These are phyloP conservation scores for Lactarius vividus DNA, from an alignment of 768 basidiomycete species.

Conservation along the genomic window DNA sequence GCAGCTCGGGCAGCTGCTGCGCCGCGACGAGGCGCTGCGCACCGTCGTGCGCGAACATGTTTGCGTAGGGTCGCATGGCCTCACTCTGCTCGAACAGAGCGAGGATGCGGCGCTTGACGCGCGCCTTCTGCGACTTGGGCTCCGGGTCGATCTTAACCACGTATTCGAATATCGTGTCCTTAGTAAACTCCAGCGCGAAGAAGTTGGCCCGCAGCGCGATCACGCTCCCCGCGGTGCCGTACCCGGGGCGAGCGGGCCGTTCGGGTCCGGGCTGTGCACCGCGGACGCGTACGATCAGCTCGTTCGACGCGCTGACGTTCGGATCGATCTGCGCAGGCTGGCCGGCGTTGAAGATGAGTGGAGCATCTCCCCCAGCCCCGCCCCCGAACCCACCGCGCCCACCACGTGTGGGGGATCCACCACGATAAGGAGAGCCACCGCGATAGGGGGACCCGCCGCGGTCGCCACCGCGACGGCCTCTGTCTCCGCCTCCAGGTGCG, in stretches of 20 bases:
- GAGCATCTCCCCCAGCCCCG: slow-evolving; percentile 24
- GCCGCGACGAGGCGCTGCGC: slow-evolving; percentile 44
- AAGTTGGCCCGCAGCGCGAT: slow-evolving; percentile 61
- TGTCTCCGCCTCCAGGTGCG: slow-evolving; percentile 16
- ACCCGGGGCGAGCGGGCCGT: slow-evolving; percentile 26
- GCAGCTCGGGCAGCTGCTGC: slow-evolving; percentile 38
- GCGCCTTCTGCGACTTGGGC: slow-evolving; percentile 39
- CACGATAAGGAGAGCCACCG: slow-evolving; percentile 12
- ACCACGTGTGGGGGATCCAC: slow-evolving; percentile 12
- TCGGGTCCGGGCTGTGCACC: slow-evolving; percentile 12
- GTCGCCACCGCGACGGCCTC: slow-evolving; percentile 22
- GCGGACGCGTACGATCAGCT: slow-evolving; percentile 36
- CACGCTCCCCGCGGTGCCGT: slow-evolving; percentile 33
- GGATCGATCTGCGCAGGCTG: slow-evolving; percentile 32
- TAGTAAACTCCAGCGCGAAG: slow-evolving; percentile 47
- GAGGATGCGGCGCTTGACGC: slow-evolving; percentile 51
- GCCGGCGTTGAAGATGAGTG: slow-evolving; percentile 23
- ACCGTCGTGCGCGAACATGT: slow-evolving; percentile 51
- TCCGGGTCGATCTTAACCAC: slow-evolving; percentile 49
- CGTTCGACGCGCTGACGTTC: slow-evolving; percentile 19
- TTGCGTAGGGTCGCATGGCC: slow-evolving; percentile 36
- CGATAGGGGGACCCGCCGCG: slow-evolving; percentile 14
- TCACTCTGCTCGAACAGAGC: slow-evolving; percentile 48
- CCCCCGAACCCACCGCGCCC: slow-evolving; percentile 29
- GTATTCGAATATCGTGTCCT: slow-evolving; percentile 54